Evolutionary conservation across 108 stramenopile species (phyloP).

Genomic region (Nitzschia sp.): DNA sequence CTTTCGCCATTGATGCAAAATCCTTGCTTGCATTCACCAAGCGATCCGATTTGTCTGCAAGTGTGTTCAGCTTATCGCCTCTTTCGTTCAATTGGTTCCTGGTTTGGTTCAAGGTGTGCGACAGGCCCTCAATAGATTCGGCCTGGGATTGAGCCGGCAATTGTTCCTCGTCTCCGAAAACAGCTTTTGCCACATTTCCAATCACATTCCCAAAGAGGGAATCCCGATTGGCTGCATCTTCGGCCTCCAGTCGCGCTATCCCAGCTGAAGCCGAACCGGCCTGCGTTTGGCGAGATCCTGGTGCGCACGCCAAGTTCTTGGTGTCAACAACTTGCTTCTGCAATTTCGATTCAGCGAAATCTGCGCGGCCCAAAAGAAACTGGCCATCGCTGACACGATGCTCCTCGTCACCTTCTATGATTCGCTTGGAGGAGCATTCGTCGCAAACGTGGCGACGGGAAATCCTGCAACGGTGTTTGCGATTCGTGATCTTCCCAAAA

Average conservation of each 20-base stretch:
- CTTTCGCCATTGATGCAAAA: conserved; percentile 85
- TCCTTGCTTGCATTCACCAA: conserved; percentile 70
- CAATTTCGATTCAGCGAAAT: conserved; percentile 9
- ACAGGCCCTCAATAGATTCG: conserved; percentile 28
- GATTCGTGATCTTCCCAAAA: conserved; percentile 74
- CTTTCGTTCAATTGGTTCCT: conserved; percentile 73
- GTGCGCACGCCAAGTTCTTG: neutral
- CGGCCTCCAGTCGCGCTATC: conserved; percentile 28
- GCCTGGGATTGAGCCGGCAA: conserved; percentile 25
- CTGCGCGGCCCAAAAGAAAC: conserved; percentile 53
- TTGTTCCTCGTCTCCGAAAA: conserved; percentile 45
- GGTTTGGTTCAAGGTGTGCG: conserved; percentile 43
- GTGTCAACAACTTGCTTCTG: conserved; percentile 5
- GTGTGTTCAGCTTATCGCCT: conserved; percentile 64
- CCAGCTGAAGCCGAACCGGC: conserved; percentile 7
- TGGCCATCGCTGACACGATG: conserved; percentile 78
- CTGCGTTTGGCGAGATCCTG: neutral
- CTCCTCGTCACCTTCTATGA: conserved; percentile 53
- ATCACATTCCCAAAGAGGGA: conserved; percentile 53
- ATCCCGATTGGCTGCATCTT: conserved; percentile 45
- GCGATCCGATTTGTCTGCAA: conserved; percentile 75
- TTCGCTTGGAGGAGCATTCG: conserved; percentile 77
- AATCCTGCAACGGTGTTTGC: conserved; percentile 72
- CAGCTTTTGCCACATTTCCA: conserved; percentile 32
- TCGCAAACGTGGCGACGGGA: conserved; percentile 74